These are phyloP conservation scores for Zoysia matrella DNA, from an alignment of 202 grass and related monocot species.

Conservation along the genomic window DNA sequence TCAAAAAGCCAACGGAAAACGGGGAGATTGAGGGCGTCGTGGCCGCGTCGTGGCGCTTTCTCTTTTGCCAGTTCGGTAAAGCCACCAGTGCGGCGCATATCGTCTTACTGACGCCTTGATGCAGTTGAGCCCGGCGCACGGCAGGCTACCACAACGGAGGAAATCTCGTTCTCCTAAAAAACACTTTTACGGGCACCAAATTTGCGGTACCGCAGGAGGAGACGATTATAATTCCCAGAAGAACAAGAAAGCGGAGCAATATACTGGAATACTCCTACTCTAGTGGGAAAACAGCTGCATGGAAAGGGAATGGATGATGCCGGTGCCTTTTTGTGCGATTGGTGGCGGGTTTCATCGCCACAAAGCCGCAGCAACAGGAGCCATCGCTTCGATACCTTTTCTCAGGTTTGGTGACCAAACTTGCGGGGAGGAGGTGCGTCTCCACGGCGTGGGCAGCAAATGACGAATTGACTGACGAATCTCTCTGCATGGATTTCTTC, in stretches of 20 bases:
- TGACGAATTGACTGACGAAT: neutral
- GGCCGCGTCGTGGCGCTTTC: neutral
- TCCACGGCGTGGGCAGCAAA: neutral
- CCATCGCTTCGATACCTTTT: neutral
- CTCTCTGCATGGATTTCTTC: conserved; percentile 2
- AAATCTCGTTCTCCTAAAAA: neutral
- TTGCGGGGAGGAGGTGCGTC: neutral
- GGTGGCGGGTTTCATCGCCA: conserved; percentile 45
- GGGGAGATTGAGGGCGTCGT: conserved; percentile 12
- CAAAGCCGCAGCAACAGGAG: conserved; percentile 18
- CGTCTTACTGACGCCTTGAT: neutral
- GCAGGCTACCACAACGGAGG: neutral
- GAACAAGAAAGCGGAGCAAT: neutral
- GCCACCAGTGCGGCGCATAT: conserved; percentile 23
- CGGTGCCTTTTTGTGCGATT: conserved; percentile 1
- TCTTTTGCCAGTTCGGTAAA: neutral
- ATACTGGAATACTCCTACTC: neutral
- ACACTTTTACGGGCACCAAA: neutral
- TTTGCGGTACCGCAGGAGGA: neutral
- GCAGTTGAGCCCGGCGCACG: neutral
- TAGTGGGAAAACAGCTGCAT: neutral
- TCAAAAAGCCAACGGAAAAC: neutral
- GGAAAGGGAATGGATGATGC: neutral
- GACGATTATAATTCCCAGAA: neutral
- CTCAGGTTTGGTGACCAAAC: conserved; percentile 7